Evolutionary conservation across 768 basidiomycete species (phyloP).

Genomic region (Cubamyces lactineus): DNA sequence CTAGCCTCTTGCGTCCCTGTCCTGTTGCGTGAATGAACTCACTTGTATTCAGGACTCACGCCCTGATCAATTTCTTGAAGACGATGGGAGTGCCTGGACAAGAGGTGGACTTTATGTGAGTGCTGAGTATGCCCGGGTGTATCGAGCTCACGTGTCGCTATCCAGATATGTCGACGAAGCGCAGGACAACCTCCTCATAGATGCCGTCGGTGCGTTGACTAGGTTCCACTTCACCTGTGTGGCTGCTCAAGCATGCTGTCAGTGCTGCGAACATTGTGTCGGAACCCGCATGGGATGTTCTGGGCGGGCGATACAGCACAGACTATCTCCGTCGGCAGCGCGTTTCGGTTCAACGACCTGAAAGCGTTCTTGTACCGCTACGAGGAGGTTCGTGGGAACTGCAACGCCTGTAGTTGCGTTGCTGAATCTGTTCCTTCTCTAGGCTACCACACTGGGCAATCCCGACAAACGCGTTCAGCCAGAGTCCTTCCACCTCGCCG

Average conservation of each 20-base stretch:
- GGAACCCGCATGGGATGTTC: slow-evolving; percentile 67
- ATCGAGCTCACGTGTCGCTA: neutral
- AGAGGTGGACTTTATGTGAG: slow-evolving; percentile 60
- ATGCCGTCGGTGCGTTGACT: slow-evolving; percentile 47
- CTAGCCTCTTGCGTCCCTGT: no score
- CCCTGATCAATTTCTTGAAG: slow-evolving; percentile 30
- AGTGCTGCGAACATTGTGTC: slow-evolving; percentile 68
- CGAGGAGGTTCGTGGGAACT: slow-evolving; percentile 47
- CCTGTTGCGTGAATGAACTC: slow-evolving; percentile 30
- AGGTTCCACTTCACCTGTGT: neutral
- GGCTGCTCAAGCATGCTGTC: neutral
- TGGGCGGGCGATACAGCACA: slow-evolving; percentile 86
- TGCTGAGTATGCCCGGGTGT: neutral
- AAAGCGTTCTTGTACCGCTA: slow-evolving; percentile 66
- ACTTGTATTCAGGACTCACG: slow-evolving; percentile 32
- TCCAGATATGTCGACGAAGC: slow-evolving; percentile 73
- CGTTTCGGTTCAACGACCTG: slow-evolving; percentile 72
- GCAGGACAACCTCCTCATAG: slow-evolving; percentile 66
- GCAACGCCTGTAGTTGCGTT: neutral
- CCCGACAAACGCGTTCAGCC: slow-evolving; percentile 24
- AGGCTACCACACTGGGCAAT: neutral
- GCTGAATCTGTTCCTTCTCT: neutral
- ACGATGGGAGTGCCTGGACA: slow-evolving; percentile 39
- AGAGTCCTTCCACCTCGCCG: slow-evolving; percentile 55
- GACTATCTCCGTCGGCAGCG: slow-evolving; percentile 72